Percentiles rank a stretch among this genome's conserved stretches.
phyloP scores from a whole-genome alignment of 768 basidiomycete species.

The Termitomyces sp. region DNA sequence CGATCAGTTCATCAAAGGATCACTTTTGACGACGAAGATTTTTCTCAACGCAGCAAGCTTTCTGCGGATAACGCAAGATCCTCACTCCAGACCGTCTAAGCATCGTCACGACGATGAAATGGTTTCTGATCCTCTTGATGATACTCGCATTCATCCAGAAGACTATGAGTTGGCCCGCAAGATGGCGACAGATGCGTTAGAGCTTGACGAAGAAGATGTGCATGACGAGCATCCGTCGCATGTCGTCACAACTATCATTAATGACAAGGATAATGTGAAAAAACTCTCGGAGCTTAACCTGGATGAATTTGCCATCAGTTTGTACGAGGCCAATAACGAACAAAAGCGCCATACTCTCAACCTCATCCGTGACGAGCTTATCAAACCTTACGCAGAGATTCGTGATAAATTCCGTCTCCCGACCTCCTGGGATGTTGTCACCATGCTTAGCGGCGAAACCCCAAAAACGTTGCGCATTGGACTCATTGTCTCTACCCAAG shows the following conservation, averaged over 20 bases:
- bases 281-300: conserved; percentile 89
- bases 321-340: conserved; percentile 78
- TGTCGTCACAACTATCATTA: conserved; percentile 82
- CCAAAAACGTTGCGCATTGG: conserved; percentile 68
- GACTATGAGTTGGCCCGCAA: conserved; percentile 97
- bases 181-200: conserved; percentile 97
- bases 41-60: conserved; percentile 94
- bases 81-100: conserved; percentile 56
- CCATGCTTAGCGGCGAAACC: conserved; percentile 96
- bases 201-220: conserved; percentile 96
- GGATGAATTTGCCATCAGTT: conserved; percentile 93
- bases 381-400: conserved; percentile 74
- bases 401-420: conserved; percentile 63
- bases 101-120: conserved; percentile 65
- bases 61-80: conserved; percentile 77
- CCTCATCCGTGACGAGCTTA: conserved; percentile 81
- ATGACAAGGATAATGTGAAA: conserved; percentile 68
- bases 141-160: conserved; percentile 93
- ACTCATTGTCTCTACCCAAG: conserved; percentile 74
- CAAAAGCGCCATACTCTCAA: conserved; percentile 88
- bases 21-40: conserved; percentile 78
- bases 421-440: conserved; percentile 74
- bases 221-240: conserved; percentile 90
- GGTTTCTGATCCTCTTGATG: conserved; percentile 85
- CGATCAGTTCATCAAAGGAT: conserved; percentile 79